A percentile compares a stretch with the other conserved stretches of the same genome.
phyloP scores from a whole-genome alignment of 306 rosid species.

The Trifolium subterraneum region DNA sequence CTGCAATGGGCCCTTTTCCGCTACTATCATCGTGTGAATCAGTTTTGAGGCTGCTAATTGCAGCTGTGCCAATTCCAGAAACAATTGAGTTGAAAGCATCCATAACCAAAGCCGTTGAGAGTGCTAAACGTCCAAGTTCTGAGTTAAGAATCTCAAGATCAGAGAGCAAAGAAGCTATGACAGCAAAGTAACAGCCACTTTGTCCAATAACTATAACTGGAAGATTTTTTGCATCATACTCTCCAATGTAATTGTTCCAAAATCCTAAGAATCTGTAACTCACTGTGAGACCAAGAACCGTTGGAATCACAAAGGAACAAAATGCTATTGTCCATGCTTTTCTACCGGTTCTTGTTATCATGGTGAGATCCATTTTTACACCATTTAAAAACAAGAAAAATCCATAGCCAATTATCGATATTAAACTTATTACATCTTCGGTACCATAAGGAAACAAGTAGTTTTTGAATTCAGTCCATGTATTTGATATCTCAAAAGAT shows the following conservation, averaged over 20 bases:
- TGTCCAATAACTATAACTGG: slow-evolving; percentile 35
- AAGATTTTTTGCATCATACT: neutral
- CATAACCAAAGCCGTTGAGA: slow-evolving; percentile 44
- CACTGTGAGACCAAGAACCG: neutral
- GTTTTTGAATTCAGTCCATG: neutral
- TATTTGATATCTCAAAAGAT: slow-evolving; percentile 9
- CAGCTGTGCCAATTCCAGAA: neutral
- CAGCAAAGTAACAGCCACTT: slow-evolving; percentile 43
- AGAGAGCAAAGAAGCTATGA: slow-evolving; percentile 40
- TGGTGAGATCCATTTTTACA: slow-evolving; percentile 59
- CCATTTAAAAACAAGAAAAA: slow-evolving; percentile 46
- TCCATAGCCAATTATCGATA: slow-evolving; percentile 46
- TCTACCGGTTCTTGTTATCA: slow-evolving; percentile 48
- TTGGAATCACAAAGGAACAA: slow-evolving; percentile 16
- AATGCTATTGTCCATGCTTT: slow-evolving; percentile 50
- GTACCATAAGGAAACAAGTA: slow-evolving; percentile 39
- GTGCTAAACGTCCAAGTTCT: slow-evolving; percentile 47
- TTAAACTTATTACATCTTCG: slow-evolving; percentile 33
- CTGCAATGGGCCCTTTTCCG: neutral
- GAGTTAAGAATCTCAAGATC: slow-evolving; percentile 51
- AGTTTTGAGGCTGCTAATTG: neutral
- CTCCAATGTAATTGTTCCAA: neutral
- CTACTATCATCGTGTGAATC: neutral
- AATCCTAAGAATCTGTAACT: accelerated
- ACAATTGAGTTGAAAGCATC: neutral